phyloP scores from a whole-genome alignment of 768 basidiomycete genomes.

The Hysterangium stoloniferum region DNA sequence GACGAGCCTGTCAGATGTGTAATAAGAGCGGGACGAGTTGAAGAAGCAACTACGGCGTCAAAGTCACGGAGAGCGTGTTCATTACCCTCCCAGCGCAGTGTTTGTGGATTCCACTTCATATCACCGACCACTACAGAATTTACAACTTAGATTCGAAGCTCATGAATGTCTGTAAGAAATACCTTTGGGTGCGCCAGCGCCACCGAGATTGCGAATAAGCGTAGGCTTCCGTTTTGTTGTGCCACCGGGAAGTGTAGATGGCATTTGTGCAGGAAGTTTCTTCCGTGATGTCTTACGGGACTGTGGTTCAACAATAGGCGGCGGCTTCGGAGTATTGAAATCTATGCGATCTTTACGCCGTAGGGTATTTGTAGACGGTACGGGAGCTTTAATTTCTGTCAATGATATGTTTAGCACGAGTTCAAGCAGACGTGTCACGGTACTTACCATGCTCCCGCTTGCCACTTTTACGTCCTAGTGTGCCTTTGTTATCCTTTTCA shows the following conservation, averaged over 20 bases:
- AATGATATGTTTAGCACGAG: background rate
- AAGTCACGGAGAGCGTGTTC: conserved; percentile 88
- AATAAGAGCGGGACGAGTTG: conserved; percentile 90
- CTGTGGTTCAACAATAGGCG: conserved; percentile 29
- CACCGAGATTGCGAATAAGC: conserved; percentile 78
- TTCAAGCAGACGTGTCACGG: background rate
- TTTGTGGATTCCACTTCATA: conserved; percentile 94
- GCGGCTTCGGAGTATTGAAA: conserved; percentile 33
- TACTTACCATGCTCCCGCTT: conserved; percentile 5
- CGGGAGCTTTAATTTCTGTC: conserved; percentile 8
- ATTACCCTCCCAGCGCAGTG: conserved; percentile 95
- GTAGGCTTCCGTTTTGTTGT: conserved; percentile 68
- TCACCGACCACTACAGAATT: conserved; percentile 73
- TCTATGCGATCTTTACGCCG: conserved; percentile 54
- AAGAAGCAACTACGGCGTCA: conserved; percentile 69
- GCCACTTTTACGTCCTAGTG: conserved; percentile 48
- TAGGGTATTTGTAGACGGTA: conserved; percentile 43
- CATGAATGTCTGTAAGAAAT: conserved; percentile 3
- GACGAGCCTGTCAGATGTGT: conserved; percentile 89
- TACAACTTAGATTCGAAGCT: no score
- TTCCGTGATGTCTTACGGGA: conserved; percentile 24
- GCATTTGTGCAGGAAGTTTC: conserved; percentile 29
- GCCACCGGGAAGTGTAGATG: conserved; percentile 36
- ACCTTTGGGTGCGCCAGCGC: conserved; percentile 67
- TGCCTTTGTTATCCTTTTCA: conserved; percentile 38